Evolutionary conservation across 2,329 filamentous ascomycete genomes (phyloP).

Genomic region (Aspergillus sergii): DNA sequence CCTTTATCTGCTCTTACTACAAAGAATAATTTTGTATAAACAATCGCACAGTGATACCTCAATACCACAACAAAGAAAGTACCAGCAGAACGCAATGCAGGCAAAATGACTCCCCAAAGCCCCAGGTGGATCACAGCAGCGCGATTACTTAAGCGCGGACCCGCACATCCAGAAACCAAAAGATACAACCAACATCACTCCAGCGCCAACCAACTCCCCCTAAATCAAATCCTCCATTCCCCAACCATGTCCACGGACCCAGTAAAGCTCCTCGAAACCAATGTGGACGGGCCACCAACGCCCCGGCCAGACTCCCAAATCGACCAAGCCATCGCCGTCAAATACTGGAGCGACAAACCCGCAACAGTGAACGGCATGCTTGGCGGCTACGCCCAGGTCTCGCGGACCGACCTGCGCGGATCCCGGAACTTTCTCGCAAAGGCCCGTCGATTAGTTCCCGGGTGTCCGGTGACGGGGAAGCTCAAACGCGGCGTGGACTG

Average conservation of each 20-base stretch:
- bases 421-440: conserved; percentile 70
- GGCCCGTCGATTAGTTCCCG: conserved; percentile 46
- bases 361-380: conserved; percentile 59
- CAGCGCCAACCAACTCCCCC: not conserved
- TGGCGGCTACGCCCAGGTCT: conserved; percentile 69
- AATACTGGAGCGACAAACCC: conserved; percentile 38
- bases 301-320: conserved; percentile 28
- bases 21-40: not conserved
- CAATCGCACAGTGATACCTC: not conserved
- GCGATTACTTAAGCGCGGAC: not conserved
- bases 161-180: not conserved
- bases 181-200: not conserved
- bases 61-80: too few relatives aligned
- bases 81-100: not conserved
- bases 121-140: not conserved
- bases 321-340: conserved; percentile 37
- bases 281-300: accelerated
- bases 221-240: too few relatives aligned
- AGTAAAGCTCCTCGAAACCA: not conserved
- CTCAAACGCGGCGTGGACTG: conserved; percentile 55
- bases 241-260: not conserved
- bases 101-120: not conserved
- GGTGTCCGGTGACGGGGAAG: conserved; percentile 14
- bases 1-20: not conserved
- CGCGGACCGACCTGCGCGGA: conserved; percentile 69